Evolutionary conservation across 2,329 filamentous ascomycete species (phyloP).

Genomic region (Scopulariopsis brevicaulis): DNA sequence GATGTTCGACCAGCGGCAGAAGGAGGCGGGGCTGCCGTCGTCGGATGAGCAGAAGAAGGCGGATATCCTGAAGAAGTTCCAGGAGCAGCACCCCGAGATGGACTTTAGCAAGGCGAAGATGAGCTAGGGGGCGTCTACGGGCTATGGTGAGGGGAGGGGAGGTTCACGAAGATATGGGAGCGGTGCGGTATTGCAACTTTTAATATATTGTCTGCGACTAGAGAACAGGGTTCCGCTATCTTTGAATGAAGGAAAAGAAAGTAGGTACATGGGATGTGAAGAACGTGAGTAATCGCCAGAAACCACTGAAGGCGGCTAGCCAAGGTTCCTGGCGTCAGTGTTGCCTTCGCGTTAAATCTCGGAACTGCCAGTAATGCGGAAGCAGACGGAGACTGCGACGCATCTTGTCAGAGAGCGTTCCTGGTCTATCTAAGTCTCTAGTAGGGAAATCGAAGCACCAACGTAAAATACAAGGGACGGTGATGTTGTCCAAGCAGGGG

Average conservation of each 20-base stretch:
- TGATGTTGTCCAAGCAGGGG: too few relatives aligned
- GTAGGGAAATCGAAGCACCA: slow-evolving; percentile 12
- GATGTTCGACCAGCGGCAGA: slow-evolving; percentile 98
- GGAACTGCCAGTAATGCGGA: slow-evolving; percentile 42
- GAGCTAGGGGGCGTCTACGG: slow-evolving; percentile 22
- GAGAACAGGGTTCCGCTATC: background rate
- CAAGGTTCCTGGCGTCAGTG: slow-evolving; percentile 44
- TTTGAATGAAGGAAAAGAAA: background rate
- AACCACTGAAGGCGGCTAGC: slow-evolving; percentile 25
- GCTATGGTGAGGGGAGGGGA: background rate
- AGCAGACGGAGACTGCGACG: slow-evolving; percentile 43
- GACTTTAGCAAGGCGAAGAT: slow-evolving; percentile 63
- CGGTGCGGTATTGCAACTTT: background rate
- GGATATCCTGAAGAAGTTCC: slow-evolving; percentile 88
- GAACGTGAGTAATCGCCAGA: slow-evolving; percentile 51
- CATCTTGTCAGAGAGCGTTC: slow-evolving; percentile 31
- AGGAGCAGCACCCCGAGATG: slow-evolving; percentile 65
- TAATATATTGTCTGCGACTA: background rate
- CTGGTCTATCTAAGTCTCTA: background rate
- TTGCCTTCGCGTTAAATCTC: slow-evolving; percentile 42
- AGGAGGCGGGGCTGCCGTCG: slow-evolving; percentile 79
- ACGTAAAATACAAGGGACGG: too few relatives aligned
- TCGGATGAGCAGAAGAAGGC: slow-evolving; percentile 94
- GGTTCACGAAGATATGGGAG: background rate
- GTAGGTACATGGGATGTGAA: slow-evolving; percentile 31